Base-by-base conservation (phyloP, 164 flowering plant species). In the Aristolochia contorta region DNA sequence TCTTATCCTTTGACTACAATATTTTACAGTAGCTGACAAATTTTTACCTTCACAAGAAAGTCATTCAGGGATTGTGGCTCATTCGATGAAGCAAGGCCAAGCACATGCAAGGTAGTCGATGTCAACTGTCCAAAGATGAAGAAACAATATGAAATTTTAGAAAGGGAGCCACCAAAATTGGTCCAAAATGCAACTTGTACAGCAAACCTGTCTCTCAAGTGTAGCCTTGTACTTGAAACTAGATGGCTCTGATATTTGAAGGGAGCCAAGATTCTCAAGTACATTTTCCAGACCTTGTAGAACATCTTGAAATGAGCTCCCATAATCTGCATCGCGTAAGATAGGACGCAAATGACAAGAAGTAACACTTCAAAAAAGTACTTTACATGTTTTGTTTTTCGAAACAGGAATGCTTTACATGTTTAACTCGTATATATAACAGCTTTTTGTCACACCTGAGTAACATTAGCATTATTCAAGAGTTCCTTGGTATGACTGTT, bases 201-300 rank as follows among this genome's bases (percentile, higher is more conserved):
- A 41, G 30, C 57, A 65, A 47, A 86, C 98, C 96, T 92, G 98
- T 67, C 87, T 89, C 74, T 92, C 86, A 69, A 92, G 89, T 12
- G 84, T 83, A 63, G 78, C 72, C 72, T 73, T 78, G 60, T 92
- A 92, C 74, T 79, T 89, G 79, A 86, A 84, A 73, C 72, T 82
- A 62, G 91, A 83, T 57, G 96, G 88, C n/a, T 68, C 60, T 47
- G 77, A 74, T 25, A 74, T 71, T 58, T 75, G 80, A 56, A 80
- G 85, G 19, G 87, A 75, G 55, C 69, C 71, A 16, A 82, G 65
- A 78, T 79, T 83, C 75, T 87, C 95, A 60, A 86, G 67, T 49
- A 79, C 66, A 75, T 76, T 86, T 72, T 69, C 79, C 67, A 92
- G 72, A 61, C 88, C 83, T 74, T 84, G 84, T 57, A 92, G 68